Conservation (phyloP, 108 stramenopile genomes). For the Cyclostephanos invisitatus region DNA sequence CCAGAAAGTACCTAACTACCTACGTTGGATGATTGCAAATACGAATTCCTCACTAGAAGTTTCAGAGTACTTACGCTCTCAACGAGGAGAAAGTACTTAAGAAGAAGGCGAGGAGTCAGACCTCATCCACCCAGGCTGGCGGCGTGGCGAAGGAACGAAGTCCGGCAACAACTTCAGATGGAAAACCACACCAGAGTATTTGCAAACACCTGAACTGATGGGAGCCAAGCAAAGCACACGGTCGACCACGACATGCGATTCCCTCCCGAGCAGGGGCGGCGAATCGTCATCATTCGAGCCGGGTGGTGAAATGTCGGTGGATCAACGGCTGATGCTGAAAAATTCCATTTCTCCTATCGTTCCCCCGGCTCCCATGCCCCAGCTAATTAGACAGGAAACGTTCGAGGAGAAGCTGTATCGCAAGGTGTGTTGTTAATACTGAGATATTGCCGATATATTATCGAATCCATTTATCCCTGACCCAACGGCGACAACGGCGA, state of each 20-base stretch:
- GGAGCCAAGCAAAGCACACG: slow-evolving; percentile 35
- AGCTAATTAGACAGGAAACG: slow-evolving; percentile 50
- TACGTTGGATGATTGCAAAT: too few species aligned
- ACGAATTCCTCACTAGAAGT: too few species aligned
- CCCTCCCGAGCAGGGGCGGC: not conserved
- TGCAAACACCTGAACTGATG: slow-evolving; percentile 14
- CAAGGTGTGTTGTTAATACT: slow-evolving; percentile 45
- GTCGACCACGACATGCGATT: not conserved
- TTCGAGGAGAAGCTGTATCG: slow-evolving; percentile 79
- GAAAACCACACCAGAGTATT: not conserved
- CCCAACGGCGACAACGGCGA: not conserved
- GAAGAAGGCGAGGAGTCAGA: too few species aligned
- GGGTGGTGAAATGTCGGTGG: not conserved
- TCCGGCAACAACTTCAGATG: not conserved
- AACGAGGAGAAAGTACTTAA: too few species aligned
- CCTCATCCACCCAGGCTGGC: too few species aligned
- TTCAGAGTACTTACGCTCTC: too few species aligned
- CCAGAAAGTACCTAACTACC: too few species aligned
- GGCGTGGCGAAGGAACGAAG: too few species aligned
- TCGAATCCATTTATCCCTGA: not conserved
- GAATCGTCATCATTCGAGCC: slow-evolving; percentile 8
- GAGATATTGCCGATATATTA: not conserved
- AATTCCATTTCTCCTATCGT: slow-evolving; percentile 4
- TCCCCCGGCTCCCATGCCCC: slow-evolving; percentile 38
- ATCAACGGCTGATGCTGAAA: not conserved